A percentile compares a stretch with the other conserved stretches of the same genome.
These are phyloP conservation scores for Cryptococcus jaspeensis DNA, from an alignment of 1,284 basidiomycete genomes.

Conservation along the genomic window DNA sequence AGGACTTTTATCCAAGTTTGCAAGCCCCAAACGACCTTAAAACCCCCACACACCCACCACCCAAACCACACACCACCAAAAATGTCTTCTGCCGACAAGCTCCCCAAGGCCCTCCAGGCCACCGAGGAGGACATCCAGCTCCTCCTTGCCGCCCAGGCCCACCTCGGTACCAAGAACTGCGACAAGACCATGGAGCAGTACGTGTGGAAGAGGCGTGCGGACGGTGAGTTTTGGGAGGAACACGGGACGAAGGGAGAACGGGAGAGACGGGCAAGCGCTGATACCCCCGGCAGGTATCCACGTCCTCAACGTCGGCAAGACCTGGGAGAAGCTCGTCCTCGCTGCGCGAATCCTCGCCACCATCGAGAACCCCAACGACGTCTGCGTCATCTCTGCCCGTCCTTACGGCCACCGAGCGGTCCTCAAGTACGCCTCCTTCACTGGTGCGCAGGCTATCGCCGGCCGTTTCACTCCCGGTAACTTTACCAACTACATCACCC, in stretches of 20 bases:
- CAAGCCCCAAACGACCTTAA: conserved; percentile 37
- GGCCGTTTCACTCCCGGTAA: conserved; percentile 99
- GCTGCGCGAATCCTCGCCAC: conserved; percentile 91
- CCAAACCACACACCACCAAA: conserved; percentile 16
- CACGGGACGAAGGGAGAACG: background rate
- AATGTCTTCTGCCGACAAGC: conserved; percentile 59
- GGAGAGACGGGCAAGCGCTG: background rate
- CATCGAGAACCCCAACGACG: conserved; percentile 96
- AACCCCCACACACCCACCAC: conserved; percentile 9
- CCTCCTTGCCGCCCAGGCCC: conserved; percentile 90
- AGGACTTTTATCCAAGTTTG: conserved; percentile 45
- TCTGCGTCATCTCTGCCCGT: conserved; percentile 96
- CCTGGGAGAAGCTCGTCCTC: conserved; percentile 98
- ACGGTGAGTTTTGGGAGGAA: conserved; percentile 63
- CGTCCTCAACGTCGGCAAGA: conserved; percentile 98
- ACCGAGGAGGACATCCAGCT: conserved; percentile 97
- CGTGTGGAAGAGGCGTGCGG: conserved; percentile 93
- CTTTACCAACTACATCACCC: conserved; percentile 99
- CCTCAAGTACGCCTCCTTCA: conserved; percentile 97
- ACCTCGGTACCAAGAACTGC: conserved; percentile 97
- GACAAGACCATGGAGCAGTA: conserved; percentile 98
- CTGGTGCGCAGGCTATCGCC: conserved; percentile 96
- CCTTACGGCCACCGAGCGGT: conserved; percentile 99
- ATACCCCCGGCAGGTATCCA: conserved; percentile 71
- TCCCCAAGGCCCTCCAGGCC: conserved; percentile 86